Evolutionary conservation across 345 rosid genomes (phyloP), one percentile per base, ranked within the genome.

Genomic region (Linum trigynum): DNA sequence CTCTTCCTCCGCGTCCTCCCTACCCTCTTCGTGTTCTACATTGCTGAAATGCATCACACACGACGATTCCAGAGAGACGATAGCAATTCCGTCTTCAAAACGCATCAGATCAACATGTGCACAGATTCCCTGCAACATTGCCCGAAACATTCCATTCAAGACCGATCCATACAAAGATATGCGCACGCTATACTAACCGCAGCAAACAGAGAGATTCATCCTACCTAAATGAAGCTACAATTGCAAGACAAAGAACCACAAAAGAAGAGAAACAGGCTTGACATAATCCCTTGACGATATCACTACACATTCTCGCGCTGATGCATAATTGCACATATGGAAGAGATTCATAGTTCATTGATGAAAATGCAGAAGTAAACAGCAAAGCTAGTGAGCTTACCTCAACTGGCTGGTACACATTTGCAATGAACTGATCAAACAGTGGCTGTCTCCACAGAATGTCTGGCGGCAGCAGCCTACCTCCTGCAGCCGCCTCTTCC

Each of bases 71-170:
- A 92, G 77, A 3, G 98, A 92, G 7, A 92, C 73, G 3, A 92
- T 82, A 65, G 87, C 90, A 38, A 92, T 90, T 68, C 98, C 97
- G 70, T 92, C 96, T 58, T 88, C 97, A 37, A 92, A 90, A 41
- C 91, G 88, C 83, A 90, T 76, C 38, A 92, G 85, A 56, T 92
- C 98, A 71, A 92, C 85, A 73, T 90, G 97, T 3, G 94, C 90
- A 78, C 97, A 90, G 2, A 92, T 92, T 5, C 98, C 98, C 98
- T 92, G 80, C 73, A 40, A 48, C 53, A 48, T 41, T 23, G 32
- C 32, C 32, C 32, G 32, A 23, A 23, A 23, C 32, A 23, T 23
- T 23, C 32, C 14, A 51, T 2, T 16, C 7, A 41, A 45, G 45
- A 63, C 35, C 11, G 36, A 60, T 12, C 60, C 43, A 63, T 35